These are phyloP conservation scores for Neophaeococcomyces mojaviensis DNA, from an alignment of 2,329 filamentous ascomycete genomes.

Conservation along the genomic window DNA sequence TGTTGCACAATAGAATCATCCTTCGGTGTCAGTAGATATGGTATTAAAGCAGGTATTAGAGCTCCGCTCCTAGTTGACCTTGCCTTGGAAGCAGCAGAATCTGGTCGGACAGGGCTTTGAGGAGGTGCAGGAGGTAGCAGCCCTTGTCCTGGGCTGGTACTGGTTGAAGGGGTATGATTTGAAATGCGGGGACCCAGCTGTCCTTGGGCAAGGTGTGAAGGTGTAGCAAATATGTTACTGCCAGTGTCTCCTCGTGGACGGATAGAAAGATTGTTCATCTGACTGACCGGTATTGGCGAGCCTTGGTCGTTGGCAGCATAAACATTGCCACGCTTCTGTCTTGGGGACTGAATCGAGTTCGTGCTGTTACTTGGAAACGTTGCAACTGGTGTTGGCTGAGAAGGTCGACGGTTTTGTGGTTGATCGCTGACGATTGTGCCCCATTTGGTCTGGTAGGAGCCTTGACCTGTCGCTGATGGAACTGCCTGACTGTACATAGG, in stretches of 20 bases:
- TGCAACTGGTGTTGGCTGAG: not conserved
- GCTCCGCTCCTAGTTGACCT: not conserved
- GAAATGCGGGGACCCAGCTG: no score
- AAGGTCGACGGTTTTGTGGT: not conserved
- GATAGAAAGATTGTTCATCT: not conserved
- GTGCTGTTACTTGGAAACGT: not conserved
- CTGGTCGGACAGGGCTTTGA: not conserved
- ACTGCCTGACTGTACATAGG: no score
- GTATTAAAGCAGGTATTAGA: not conserved
- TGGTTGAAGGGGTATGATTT: not conserved
- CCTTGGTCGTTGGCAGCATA: not conserved
- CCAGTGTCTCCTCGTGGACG: not conserved
- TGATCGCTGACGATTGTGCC: not conserved
- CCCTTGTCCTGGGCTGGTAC: not conserved
- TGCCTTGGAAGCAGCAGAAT: no score
- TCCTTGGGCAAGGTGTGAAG: not conserved
- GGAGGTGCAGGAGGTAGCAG: not conserved
- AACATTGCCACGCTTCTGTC: no score
- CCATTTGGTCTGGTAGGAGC: not conserved
- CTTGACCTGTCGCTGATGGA: not conserved
- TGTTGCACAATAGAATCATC: not conserved
- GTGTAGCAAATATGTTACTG: not conserved
- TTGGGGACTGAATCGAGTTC: not conserved
- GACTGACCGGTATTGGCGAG: not conserved
- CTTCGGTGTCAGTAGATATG: not conserved